Evolutionary conservation across 768 basidiomycete species (phyloP).

Genomic region (Chalciporus pseudorubinellus): DNA sequence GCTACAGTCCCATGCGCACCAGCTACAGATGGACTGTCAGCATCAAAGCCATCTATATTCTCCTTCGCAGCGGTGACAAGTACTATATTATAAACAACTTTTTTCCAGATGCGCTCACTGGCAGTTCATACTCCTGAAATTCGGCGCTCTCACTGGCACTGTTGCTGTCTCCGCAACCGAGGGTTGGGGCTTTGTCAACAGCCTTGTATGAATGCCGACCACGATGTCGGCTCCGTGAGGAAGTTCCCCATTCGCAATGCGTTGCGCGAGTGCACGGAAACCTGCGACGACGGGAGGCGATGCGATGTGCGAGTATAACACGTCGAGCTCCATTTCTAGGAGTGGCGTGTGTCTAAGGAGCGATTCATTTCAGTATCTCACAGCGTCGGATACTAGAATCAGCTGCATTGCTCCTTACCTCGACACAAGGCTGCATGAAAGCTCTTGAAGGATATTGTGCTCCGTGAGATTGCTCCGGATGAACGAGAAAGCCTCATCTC

Average conservation of each 20-base stretch:
- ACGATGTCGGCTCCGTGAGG: conserved; percentile 25
- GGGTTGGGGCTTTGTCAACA: conserved; percentile 9
- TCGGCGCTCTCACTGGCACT: no score
- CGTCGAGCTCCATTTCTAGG: conserved; percentile 24
- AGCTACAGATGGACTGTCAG: no score
- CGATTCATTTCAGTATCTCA: no score
- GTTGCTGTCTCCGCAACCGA: no score
- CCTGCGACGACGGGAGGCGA: conserved; percentile 12
- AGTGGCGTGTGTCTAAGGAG: conserved; percentile 13
- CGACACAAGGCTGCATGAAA: conserved; percentile 17
- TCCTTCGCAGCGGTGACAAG: no score
- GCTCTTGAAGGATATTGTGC: conserved; percentile 24
- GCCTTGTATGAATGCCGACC: conserved; percentile 17
- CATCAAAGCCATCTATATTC: no score
- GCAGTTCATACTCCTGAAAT: no score
- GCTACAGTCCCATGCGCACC: no score
- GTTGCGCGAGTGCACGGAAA: conserved; percentile 10
- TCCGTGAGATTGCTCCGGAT: conserved; percentile 20
- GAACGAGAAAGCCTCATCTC: conserved; percentile 15
- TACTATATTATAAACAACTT: no score
- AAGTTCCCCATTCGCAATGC: conserved; percentile 16
- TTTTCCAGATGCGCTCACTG: no score
- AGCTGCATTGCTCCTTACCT: conserved; percentile 9
- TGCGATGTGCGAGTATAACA: conserved; percentile 16
- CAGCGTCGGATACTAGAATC: no score